Evolutionary conservation across 495 filamentous ascomycete genomes (phyloP), one percentile per base, ranked within the genome.

Genomic region (Lentithecium fluviatile): DNA sequence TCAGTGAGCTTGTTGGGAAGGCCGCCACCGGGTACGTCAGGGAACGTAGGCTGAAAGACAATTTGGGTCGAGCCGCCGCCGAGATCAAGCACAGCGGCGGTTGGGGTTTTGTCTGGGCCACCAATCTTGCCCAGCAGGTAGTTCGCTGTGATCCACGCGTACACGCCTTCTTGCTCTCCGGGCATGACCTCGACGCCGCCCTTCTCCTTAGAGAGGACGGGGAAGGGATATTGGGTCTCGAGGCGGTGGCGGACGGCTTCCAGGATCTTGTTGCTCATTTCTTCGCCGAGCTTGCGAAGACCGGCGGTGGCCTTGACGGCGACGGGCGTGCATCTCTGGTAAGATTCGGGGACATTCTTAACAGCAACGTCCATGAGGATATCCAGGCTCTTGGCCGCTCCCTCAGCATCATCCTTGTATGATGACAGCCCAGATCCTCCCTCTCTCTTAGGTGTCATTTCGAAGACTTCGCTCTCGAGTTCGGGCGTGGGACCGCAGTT

Each of bases 81-180:
- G 54, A 98, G 84, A 74, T 98, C 94, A 67, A 98, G 96, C 56
- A 97, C 82, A 26, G 94, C 94, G 42, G 93, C 94, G 1, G 94
- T 97, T 13, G 88, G 87, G 54, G 82, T 89, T 67, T 95, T 83
- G 66, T 96, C 91, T 6, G 90, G 88, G 21, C 88, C 89, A 66
- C 94, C 95, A 69, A 97, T 97, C 78, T 97, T 98, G 52, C 92
- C 93, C 19, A 97, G 85, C 40, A 98, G 85, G 76, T 97, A 98
- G 77, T 98, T 98, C 58, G 89, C 91, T 2, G 94, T 98, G 73
- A 98, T 95, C 94, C 94, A 98, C 52, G 94, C 95, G 67, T 95
- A 98, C n/a, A 98, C 94, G 73, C 95, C 87, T 75, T 98, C 94
- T 63, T 96, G 87, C 15, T 86, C 88, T 65, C 94, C 94, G 68